Base-by-base conservation (phyloP, 257 asterid genomes). In the Fraxinus quadrangulata region DNA sequence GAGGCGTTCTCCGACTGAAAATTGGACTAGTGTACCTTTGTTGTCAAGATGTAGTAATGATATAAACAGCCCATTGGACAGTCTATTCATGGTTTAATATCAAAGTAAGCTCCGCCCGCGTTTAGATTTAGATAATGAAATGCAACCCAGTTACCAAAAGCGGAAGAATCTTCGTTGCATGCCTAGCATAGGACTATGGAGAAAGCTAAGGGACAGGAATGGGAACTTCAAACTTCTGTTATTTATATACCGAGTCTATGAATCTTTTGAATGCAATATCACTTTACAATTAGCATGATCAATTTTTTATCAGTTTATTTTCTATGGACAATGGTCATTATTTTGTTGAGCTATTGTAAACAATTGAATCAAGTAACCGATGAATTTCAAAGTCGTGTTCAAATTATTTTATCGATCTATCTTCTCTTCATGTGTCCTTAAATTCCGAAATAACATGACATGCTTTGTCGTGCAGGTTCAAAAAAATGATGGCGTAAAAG, bases 391-490 rank as follows among this genome's bases (percentile, higher is more conserved):
- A 36, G 26, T 12, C 21, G 8, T 6, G 6, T 14, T 47, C 56
- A 3, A 47, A 16, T 47, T 14, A 13, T 47, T 28, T 39, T 49
- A 37, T 73, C 37, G n/a, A 37, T 66, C 9, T 56, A 11, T 16
- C 6, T 39, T 56, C 42, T 75, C 28, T 36, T 26, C 49, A 24
- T 17, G 36, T 67, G 21, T 28, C 33, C n/a, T 33, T 49, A 24
- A 78, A 67, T 75, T 69, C 73, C 1, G 36, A 75, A 68, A 21
- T 61, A 10, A 61, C 16, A 24, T 23, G 70, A 31, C 19, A 14
- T 49, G 39, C 23, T 59, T 63, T 36, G n/a, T 80, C 30, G 69
- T 69, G 71, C 85, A 86, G 88, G 79, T 86, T 36, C 59, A 16
- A 82, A 82, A 80, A 78, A 71, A 40, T 72, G 82, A 77, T 4